These are phyloP conservation scores for Strigomonas galati DNA, from an alignment of 208 protist genomes.

Conservation along the genomic window DNA sequence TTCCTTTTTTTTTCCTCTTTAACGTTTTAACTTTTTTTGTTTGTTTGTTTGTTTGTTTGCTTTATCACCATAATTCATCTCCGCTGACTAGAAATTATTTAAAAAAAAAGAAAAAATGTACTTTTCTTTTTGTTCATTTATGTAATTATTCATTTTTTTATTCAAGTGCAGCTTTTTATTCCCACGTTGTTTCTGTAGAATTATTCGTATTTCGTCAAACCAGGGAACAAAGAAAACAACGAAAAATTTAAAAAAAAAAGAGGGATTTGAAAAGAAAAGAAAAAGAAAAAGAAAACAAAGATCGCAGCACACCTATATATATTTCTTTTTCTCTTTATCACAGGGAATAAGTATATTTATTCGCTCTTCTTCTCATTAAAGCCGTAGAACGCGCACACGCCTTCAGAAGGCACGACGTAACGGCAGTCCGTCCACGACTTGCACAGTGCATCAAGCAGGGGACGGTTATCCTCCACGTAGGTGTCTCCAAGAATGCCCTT, in stretches of 20 bases:
- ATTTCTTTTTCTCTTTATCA: conserved; percentile 7
- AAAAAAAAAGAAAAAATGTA: conserved; percentile 9
- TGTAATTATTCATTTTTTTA: neutral
- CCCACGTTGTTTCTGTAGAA: neutral
- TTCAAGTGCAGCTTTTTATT: neutral
- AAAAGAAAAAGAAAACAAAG: conserved; percentile 4
- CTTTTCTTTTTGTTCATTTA: neutral
- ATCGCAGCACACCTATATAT: neutral
- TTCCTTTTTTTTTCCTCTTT: conserved; percentile 1
- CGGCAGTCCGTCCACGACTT: conserved; percentile 58
- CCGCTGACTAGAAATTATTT: neutral
- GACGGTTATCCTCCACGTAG: conserved; percentile 61
- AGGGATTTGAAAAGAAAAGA: conserved; percentile 8
- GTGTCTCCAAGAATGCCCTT: conserved; percentile 61
- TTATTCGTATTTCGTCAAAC: neutral
- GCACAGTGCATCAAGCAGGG: conserved; percentile 41
- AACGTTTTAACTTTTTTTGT: neutral
- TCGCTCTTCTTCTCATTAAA: conserved; percentile 29
- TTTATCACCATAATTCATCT: neutral
- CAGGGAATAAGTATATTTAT: conserved; percentile 5
- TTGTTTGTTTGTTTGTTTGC: neutral
- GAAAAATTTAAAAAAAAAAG: conserved; percentile 3
- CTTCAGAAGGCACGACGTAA: conserved; percentile 77
- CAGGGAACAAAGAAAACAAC: conserved; percentile 5
- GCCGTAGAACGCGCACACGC: conserved; percentile 67